A percentile compares a stretch with the other conserved stretches of the same genome.
Evolutionary conservation across 2,329 filamentous ascomycete species (phyloP).

Genomic region (Hymenoscyphus albidus): DNA sequence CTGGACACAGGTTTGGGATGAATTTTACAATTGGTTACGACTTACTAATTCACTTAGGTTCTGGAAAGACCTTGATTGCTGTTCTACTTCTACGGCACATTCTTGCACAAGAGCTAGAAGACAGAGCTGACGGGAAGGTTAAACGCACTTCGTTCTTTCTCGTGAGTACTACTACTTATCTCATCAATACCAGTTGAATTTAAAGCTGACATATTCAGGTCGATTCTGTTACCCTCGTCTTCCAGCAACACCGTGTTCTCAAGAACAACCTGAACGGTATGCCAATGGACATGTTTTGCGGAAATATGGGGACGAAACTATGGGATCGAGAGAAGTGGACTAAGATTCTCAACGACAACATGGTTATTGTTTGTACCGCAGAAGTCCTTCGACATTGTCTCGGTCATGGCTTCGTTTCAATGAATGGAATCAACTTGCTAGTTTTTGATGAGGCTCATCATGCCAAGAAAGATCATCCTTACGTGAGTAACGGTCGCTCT

Average conservation of each 20-base stretch:
- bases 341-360: slow-evolving; percentile 57
- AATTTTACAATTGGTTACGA: neutral
- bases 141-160: slow-evolving; percentile 79
- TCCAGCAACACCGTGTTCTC: slow-evolving; percentile 83
- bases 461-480: slow-evolving; percentile 88
- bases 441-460: slow-evolving; percentile 97
- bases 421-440: slow-evolving; percentile 80
- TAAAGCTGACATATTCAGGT: slow-evolving; percentile 45
- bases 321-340: slow-evolving; percentile 59
- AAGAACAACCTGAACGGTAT: slow-evolving; percentile 71
- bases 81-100: slow-evolving; percentile 75
- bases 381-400: slow-evolving; percentile 80
- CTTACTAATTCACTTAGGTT: slow-evolving; percentile 49
- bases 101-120: slow-evolving; percentile 72
- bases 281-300: slow-evolving; percentile 69
- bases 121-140: slow-evolving; percentile 54
- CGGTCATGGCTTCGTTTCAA: slow-evolving; percentile 72
- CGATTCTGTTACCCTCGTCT: slow-evolving; percentile 83
- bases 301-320: slow-evolving; percentile 60
- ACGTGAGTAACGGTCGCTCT: slow-evolving; percentile 36
- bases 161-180: slow-evolving; percentile 39
- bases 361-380: slow-evolving; percentile 88
- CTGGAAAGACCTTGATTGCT: slow-evolving; percentile 95
- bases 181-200: slow-evolving; percentile 10
- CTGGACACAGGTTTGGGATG: slow-evolving; percentile 69